phyloP scores from a whole-genome alignment of 1,139 yeast species.

The Sugiyamaella sp. region DNA sequence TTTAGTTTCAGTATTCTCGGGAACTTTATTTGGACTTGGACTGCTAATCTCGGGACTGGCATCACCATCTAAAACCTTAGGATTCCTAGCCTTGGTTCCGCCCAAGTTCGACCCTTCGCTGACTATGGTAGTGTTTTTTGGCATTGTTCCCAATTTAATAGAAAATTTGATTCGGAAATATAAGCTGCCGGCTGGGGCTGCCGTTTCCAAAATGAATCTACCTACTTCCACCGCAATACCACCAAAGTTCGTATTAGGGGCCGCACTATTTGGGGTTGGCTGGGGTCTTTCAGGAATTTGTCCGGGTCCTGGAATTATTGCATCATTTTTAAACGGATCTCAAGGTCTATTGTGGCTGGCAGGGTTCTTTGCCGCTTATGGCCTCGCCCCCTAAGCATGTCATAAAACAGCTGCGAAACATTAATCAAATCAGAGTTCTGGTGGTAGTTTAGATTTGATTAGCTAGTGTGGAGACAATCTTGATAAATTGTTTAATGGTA shows the following conservation, averaged over 20 bases:
- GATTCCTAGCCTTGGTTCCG: constrained; percentile 47
- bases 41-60: constrained; percentile 51
- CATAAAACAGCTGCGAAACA: not conserved
- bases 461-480: not conserved
- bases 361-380: constrained; percentile 28
- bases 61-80: constrained; percentile 48
- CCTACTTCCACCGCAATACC: constrained; percentile 36
- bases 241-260: constrained; percentile 44
- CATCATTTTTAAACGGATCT: constrained; percentile 30
- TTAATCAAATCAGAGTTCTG: constrained; percentile 15
- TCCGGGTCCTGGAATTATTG: constrained; percentile 51
- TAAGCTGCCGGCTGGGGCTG: constrained; percentile 25
- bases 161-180: constrained; percentile 29
- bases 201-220: constrained; percentile 31
- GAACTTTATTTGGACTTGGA: constrained; percentile 51
- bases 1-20: constrained; percentile 43
- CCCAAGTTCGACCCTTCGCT: constrained; percentile 52
- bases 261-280: constrained; percentile 49
- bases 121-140: constrained; percentile 47
- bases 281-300: constrained; percentile 54
- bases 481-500: not conserved
- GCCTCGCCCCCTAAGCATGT: constrained; percentile 17
- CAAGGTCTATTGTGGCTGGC: constrained; percentile 34
- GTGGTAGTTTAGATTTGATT: constrained; percentile 1
- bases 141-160: constrained; percentile 48